Conservation (phyloP, 2,329 filamentous ascomycete species). For the Aspergillus sp. region DNA sequence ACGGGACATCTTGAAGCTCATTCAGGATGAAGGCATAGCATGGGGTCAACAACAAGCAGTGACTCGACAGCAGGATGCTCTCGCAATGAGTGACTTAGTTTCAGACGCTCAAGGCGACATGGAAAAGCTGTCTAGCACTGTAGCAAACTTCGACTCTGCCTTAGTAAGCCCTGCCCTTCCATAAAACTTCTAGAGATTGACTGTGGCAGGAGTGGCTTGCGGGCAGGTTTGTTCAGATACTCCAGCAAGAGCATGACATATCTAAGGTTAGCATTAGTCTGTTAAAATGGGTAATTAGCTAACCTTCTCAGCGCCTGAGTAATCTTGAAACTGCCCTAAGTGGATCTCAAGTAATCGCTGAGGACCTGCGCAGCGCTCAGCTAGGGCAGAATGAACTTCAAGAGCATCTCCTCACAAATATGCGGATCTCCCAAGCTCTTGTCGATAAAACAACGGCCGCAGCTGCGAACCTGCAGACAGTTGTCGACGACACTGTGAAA, state of each 20-base stretch:
- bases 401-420: slow-evolving; percentile 28
- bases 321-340: slow-evolving; percentile 37
- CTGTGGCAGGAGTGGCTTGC: slow-evolving; percentile 35
- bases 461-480: slow-evolving; percentile 34
- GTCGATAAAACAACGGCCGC: slow-evolving; percentile 31
- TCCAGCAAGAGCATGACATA: slow-evolving; percentile 38
- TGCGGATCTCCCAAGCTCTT: slow-evolving; percentile 34
- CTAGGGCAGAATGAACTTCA: slow-evolving; percentile 30
- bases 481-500: slow-evolving; percentile 33
- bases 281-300: slow-evolving; percentile 12
- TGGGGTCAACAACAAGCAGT: slow-evolving; percentile 30
- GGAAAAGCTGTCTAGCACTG: slow-evolving; percentile 27
- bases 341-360: slow-evolving; percentile 35
- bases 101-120: slow-evolving; percentile 35
- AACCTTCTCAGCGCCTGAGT: slow-evolving; percentile 37
- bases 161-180: slow-evolving; percentile 30
- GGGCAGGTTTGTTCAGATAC: slow-evolving; percentile 27
- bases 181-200: slow-evolving; percentile 7
- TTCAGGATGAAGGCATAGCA: slow-evolving; percentile 32
- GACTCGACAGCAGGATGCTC: slow-evolving; percentile 30
- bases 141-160: slow-evolving; percentile 37
- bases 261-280: slow-evolving; percentile 30
- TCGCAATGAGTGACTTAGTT: slow-evolving; percentile 33
- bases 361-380: slow-evolving; percentile 37
- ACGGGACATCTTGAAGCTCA: slow-evolving; percentile 26